Evolutionary conservation across 73 alveolate genomes (phyloP).

Genomic region (Durusdinium trenchii): DNA sequence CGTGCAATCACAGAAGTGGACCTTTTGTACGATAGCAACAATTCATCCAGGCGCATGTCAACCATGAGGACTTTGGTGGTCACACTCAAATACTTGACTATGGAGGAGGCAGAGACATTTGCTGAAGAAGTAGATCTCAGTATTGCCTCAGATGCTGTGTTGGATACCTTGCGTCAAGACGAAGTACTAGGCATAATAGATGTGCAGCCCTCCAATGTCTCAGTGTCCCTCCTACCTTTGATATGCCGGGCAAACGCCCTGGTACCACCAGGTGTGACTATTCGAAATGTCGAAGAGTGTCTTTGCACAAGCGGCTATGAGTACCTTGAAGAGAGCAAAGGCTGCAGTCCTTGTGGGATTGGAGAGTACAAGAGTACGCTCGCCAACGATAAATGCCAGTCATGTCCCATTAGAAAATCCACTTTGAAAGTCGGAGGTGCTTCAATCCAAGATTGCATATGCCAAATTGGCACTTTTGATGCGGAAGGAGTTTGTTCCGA

Average conservation of each 20-base stretch:
- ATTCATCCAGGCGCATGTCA: neutral
- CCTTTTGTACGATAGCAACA: neutral
- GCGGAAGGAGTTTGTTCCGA: too few relatives aligned
- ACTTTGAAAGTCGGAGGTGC: neutral
- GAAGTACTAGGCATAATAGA: neutral
- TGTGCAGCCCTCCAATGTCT: neutral
- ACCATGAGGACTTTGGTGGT: neutral
- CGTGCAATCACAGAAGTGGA: neutral
- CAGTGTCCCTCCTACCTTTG: neutral
- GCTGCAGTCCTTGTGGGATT: neutral
- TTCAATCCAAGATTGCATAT: neutral
- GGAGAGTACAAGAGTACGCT: neutral
- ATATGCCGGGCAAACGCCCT: neutral
- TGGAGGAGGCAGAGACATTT: neutral
- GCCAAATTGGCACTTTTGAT: neutral
- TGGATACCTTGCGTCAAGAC: neutral
- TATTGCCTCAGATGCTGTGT: neutral
- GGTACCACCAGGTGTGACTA: conserved; percentile 6
- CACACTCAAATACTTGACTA: neutral
- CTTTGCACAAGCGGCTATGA: neutral
- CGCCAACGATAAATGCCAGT: neutral
- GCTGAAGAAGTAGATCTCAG: neutral
- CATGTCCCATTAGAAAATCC: neutral
- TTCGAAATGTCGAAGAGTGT: neutral
- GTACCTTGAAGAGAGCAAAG: neutral